These are phyloP conservation scores for Diaporthe sp. DNA, from an alignment of 2,329 filamentous ascomycete genomes.

Conservation along the genomic window DNA sequence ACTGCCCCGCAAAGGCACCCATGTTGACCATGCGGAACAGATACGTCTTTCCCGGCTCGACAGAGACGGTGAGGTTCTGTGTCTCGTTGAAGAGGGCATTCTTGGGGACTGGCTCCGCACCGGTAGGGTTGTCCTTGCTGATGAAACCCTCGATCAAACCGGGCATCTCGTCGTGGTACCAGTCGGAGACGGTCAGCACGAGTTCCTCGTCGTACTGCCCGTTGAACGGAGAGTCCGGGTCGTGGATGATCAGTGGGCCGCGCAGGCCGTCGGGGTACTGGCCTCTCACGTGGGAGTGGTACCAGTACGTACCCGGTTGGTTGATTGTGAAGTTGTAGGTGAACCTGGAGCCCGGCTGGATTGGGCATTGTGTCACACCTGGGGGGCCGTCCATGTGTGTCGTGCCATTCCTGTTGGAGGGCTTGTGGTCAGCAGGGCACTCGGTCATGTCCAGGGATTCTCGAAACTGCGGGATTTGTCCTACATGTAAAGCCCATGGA, in stretches of 20 bases:
- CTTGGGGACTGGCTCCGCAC: slow-evolving; percentile 77
- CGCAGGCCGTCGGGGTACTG: slow-evolving; percentile 81
- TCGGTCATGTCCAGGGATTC: background rate
- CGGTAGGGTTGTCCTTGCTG: slow-evolving; percentile 67
- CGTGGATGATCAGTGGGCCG: slow-evolving; percentile 75
- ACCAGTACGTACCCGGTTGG: slow-evolving; percentile 85
- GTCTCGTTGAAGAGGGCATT: slow-evolving; percentile 81
- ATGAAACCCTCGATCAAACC: slow-evolving; percentile 64
- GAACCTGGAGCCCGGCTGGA: slow-evolving; percentile 74
- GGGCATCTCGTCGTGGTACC: slow-evolving; percentile 75
- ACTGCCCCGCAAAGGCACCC: slow-evolving; percentile 78
- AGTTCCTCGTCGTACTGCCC: slow-evolving; percentile 73
- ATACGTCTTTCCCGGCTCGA: slow-evolving; percentile 79
- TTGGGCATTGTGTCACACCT: slow-evolving; percentile 76
- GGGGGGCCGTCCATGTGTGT: slow-evolving; percentile 79
- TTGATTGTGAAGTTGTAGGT: slow-evolving; percentile 79
- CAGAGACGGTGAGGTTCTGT: slow-evolving; percentile 68
- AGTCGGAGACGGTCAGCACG: slow-evolving; percentile 76
- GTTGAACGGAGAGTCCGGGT: slow-evolving; percentile 71
- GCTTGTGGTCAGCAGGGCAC: slow-evolving; percentile 1
- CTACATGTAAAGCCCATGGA: slow-evolving; percentile 36
- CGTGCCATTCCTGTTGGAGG: slow-evolving; percentile 66
- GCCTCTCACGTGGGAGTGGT: slow-evolving; percentile 77
- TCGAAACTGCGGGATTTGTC: background rate
- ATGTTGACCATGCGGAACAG: slow-evolving; percentile 81